These are phyloP conservation scores for Aspergillus hiratsukae DNA, from an alignment of 2,329 filamentous ascomycete species.

Conservation along the genomic window DNA sequence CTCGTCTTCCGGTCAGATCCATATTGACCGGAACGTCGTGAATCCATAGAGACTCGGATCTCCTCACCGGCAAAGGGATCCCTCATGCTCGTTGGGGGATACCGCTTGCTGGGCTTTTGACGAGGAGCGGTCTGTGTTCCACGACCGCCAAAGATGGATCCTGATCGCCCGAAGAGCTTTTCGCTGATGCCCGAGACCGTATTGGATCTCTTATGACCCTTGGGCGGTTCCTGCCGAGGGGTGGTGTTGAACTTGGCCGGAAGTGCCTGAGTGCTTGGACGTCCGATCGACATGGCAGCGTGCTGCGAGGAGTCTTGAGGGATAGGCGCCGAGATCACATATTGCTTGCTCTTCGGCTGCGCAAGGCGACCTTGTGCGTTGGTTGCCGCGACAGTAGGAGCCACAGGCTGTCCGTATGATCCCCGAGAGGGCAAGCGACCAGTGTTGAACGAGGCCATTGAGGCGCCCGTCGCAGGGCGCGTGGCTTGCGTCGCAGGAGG, in stretches of 20 bases:
- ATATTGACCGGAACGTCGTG: slow-evolving; percentile 66
- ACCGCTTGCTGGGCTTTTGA: slow-evolving; percentile 58
- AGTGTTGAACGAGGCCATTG: slow-evolving; percentile 61
- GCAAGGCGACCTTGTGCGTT: slow-evolving; percentile 88
- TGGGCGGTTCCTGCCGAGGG: slow-evolving; percentile 45
- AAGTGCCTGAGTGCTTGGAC: slow-evolving; percentile 56
- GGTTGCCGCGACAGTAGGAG: slow-evolving; percentile 79
- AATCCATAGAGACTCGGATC: slow-evolving; percentile 65
- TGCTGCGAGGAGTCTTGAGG: slow-evolving; percentile 52
- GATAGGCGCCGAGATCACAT: slow-evolving; percentile 66
- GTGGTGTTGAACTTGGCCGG: slow-evolving; percentile 55
- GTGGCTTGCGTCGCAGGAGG: slow-evolving; percentile 42
- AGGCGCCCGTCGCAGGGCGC: slow-evolving; percentile 76
- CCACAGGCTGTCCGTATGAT: slow-evolving; percentile 82
- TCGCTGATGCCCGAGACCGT: slow-evolving; percentile 78
- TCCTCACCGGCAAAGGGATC: slow-evolving; percentile 61
- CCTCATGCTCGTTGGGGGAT: slow-evolving; percentile 90
- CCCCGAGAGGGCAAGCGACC: slow-evolving; percentile 66
- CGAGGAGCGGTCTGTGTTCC: slow-evolving; percentile 35
- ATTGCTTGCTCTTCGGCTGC: slow-evolving; percentile 68
- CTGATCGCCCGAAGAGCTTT: slow-evolving; percentile 78
- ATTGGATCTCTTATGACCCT: slow-evolving; percentile 63
- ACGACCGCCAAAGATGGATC: slow-evolving; percentile 69
- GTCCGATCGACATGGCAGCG: slow-evolving; percentile 53
- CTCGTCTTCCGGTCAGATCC: slow-evolving; percentile 67